Base-by-base conservation (phyloP, 108 stramenopile genomes). In the Pseudonitzschia multiseries region DNA sequence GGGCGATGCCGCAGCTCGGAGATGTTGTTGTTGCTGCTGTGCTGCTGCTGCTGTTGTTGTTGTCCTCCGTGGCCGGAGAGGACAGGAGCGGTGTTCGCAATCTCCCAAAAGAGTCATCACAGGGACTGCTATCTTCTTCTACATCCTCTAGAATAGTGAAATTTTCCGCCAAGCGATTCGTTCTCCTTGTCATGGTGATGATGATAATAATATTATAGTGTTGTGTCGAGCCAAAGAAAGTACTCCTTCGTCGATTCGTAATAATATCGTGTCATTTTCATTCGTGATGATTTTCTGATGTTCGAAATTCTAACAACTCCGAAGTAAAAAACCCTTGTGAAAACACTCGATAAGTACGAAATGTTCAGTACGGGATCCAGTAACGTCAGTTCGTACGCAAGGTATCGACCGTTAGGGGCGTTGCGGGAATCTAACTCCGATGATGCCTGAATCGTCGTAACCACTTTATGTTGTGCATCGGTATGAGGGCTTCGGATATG, bases 71-170 rank as follows among this genome's bases (percentile, higher is more conserved):
- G 24, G 24, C 17, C 57, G 57, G n/a, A n/a, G 57, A 27, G 5
- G 57, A 31, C 61, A 62, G 40, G 5, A 62, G 61, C 32, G 61
- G 61, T 62, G 32, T 10, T 33, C 33, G 27, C 61, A 62, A 15
- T n/a, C 33, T 31, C n/a, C 14, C 4, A 20, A 40, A 33, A 5
- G 17, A 13, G 10, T 59, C 29, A 22, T 59, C n/a, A 12, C 4
- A 3, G 5, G 27, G 33, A 13, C 61, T 33, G 61, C 36, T 15
- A 4, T 40, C 61, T 40, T 62, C 36, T 40, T 33, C 61, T 31
- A 17, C 36, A 8, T 62, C 36, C n/a, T 62, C 61, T 6, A 20
- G 14, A 40, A 33, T 62, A 8, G 61, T 17, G 31, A 62, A 62
- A 15, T 62, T 28, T 62, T 62, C 61, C 14, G 33, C 33, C 4